Evolutionary conservation across 2,329 filamentous ascomycete species (phyloP).

Genomic region (Colletotrichum echinochloae): DNA sequence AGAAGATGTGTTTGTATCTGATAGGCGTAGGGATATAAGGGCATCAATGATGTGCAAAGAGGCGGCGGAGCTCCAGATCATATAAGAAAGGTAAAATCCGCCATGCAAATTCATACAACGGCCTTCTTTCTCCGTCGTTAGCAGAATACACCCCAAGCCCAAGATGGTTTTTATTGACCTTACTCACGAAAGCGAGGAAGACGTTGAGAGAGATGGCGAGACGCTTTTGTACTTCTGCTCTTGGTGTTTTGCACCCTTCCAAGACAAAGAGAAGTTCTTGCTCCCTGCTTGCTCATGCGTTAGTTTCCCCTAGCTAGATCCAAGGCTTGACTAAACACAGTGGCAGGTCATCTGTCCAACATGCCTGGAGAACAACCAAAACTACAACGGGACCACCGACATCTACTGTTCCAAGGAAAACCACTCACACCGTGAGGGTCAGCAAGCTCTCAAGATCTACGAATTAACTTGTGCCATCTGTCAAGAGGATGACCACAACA

Average conservation of each 20-base stretch:
- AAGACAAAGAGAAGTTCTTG: background rate
- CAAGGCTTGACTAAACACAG: background rate
- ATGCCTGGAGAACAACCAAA: background rate
- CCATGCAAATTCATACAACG: background rate
- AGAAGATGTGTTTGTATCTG: too few species aligned
- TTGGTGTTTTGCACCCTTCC: background rate
- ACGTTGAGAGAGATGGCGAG: background rate
- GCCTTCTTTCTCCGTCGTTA: background rate
- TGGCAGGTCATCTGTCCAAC: background rate
- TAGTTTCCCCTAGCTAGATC: background rate
- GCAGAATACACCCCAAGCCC: background rate
- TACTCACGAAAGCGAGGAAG: background rate
- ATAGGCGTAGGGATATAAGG: too few species aligned
- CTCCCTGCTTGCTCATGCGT: background rate
- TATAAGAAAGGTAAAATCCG: constrained; percentile 1
- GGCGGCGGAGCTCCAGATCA: background rate
- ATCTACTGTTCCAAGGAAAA: background rate
- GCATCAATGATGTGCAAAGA: background rate
- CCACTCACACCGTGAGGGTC: background rate
- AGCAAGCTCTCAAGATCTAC: background rate
- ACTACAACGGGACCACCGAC: background rate
- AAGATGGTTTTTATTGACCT: background rate
- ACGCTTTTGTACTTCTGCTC: background rate
- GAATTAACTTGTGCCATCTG: background rate
- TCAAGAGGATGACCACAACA: background rate